A percentile compares a stretch with the other conserved stretches of the same genome.
Conservation (phyloP, 805 yeast species). For the Nakazawaea holstii region DNA sequence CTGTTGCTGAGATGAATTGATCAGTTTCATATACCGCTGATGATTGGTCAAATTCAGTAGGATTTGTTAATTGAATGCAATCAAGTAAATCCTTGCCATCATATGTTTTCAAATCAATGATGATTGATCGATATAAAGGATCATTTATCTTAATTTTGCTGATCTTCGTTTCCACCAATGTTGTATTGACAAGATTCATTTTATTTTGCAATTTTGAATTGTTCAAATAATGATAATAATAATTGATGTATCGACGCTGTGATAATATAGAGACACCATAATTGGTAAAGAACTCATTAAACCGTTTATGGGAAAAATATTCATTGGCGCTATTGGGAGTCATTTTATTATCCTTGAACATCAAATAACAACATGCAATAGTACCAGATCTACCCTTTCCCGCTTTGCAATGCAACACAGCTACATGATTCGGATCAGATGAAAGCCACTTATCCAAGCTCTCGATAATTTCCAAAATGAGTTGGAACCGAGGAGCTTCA, state of each 20-base stretch:
- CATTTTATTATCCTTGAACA: constrained; percentile 35
- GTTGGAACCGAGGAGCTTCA: constrained; percentile 58
- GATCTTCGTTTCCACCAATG: background rate
- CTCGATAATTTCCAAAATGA: constrained; percentile 38
- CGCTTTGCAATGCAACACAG: constrained; percentile 81
- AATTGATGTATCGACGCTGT: constrained; percentile 62
- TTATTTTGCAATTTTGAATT: background rate
- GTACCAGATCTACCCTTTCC: constrained; percentile 94
- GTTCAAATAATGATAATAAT: constrained; percentile 30
- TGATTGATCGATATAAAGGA: background rate
- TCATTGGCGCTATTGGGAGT: constrained; percentile 41
- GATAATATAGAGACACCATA: constrained; percentile 68
- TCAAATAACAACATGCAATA: constrained; percentile 62
- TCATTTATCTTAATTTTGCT: background rate
- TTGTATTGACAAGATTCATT: background rate
- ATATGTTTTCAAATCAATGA: background rate
- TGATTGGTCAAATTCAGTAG: background rate
- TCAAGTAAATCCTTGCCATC: background rate
- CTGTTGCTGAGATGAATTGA: background rate
- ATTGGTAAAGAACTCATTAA: constrained; percentile 22
- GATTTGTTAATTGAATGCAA: background rate
- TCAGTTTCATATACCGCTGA: background rate
- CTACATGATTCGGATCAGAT: constrained; percentile 26
- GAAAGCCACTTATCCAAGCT: constrained; percentile 40
- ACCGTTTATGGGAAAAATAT: constrained; percentile 48